A percentile compares a stretch with the other conserved stretches of the same genome.
Conservation (phyloP, 208 protist species). For the Trypanosoma avium region DNA sequence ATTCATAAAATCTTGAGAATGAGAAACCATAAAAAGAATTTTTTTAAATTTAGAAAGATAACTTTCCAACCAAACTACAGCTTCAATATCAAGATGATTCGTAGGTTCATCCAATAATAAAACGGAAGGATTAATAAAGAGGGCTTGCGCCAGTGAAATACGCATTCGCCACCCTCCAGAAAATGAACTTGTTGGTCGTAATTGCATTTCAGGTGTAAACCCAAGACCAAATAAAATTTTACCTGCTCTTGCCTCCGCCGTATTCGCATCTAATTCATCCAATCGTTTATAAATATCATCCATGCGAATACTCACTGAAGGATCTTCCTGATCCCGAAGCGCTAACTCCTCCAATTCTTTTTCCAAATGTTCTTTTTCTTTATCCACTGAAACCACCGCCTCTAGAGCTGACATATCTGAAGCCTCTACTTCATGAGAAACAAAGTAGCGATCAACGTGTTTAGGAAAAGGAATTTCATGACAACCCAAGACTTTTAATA, state of each 20-base stretch:
- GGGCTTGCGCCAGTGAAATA: constrained; percentile 94
- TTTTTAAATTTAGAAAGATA: constrained; percentile 94
- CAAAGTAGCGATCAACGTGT: constrained; percentile 95
- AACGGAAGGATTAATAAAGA: constrained; percentile 94
- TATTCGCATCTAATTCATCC: constrained; percentile 92
- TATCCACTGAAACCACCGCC: constrained; percentile 79
- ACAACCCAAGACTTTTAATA: constrained; percentile 84
- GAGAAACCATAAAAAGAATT: constrained; percentile 95
- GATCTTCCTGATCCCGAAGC: constrained; percentile 78
- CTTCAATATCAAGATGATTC: constrained; percentile 97
- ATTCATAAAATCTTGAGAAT: constrained; percentile 98
- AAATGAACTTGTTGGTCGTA: constrained; percentile 73
- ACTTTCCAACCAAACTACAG: constrained; percentile 96
- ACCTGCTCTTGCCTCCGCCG: constrained; percentile 77
- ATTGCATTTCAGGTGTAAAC: constrained; percentile 89
- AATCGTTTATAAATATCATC: constrained; percentile 93
- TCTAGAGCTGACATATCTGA: constrained; percentile 84
- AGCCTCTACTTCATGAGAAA: constrained; percentile 96
- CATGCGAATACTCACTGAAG: constrained; percentile 61
- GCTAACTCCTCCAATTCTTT: constrained; percentile 84
- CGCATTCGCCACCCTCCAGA: constrained; percentile 98
- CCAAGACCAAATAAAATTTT: constrained; percentile 95
- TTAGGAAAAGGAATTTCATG: constrained; percentile 92
- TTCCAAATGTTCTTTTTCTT: constrained; percentile 78
- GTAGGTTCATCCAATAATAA: constrained; percentile 98